Evolutionary conservation across 495 filamentous ascomycete genomes (phyloP).

Genomic region (Xylaria sp.): DNA sequence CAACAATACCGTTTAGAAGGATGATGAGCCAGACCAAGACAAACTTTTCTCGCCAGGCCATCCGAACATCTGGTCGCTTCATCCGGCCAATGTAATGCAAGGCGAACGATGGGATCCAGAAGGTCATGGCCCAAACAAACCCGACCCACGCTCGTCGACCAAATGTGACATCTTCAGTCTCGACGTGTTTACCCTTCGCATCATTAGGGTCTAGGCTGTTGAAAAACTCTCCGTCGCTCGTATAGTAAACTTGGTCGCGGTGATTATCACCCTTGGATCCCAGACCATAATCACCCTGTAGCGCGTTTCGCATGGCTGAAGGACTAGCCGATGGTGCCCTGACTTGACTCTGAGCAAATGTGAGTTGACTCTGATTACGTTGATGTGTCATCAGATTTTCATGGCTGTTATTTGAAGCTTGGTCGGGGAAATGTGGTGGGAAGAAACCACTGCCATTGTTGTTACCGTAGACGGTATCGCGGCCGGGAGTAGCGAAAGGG

Average conservation of each 20-base stretch:
- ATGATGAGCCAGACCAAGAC: conserved; percentile 82
- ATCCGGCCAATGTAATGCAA: conserved; percentile 87
- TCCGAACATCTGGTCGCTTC: conserved; percentile 95
- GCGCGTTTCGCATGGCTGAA: conserved; percentile 67
- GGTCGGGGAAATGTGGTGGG: conserved; percentile 63
- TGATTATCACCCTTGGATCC: conserved; percentile 83
- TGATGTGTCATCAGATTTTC: conserved; percentile 71
- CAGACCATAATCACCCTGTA: conserved; percentile 83
- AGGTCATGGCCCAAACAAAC: conserved; percentile 85
- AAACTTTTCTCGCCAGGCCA: conserved; percentile 97
- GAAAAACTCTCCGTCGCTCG: conserved; percentile 63
- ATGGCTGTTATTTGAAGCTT: conserved; percentile 68
- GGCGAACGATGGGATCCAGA: conserved; percentile 90
- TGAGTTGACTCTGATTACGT: conserved; percentile 62
- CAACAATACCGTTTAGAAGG: conserved; percentile 79
- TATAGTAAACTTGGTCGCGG: conserved; percentile 74
- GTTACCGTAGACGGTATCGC: conserved; percentile 71
- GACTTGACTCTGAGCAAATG: conserved; percentile 63
- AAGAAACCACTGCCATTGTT: conserved; percentile 74
- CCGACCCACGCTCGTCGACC: conserved; percentile 78
- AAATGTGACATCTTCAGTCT: conserved; percentile 66
- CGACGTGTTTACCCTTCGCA: conserved; percentile 76
- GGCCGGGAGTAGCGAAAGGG: conserved; percentile 53
- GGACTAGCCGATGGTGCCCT: conserved; percentile 77
- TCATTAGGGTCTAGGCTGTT: conserved; percentile 74